These are phyloP conservation scores for Cutaneotrichosporon sp. DNA, from an alignment of 1,284 basidiomycete genomes.

Conservation along the genomic window DNA sequence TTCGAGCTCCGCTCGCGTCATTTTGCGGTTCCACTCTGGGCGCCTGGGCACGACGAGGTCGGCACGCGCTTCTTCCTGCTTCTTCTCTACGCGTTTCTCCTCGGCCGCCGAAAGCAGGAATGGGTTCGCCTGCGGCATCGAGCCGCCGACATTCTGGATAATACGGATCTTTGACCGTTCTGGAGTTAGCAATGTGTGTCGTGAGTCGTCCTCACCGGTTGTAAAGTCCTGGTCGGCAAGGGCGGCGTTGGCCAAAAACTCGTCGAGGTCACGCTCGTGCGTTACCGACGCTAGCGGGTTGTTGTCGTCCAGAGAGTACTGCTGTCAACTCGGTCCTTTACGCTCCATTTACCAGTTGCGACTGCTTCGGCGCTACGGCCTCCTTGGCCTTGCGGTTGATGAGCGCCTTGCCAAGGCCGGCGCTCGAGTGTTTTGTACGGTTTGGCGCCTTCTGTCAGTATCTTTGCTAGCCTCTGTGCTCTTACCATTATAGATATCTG, in stretches of 20 bases:
- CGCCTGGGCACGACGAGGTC: slow-evolving; percentile 69
- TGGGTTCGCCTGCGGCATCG: slow-evolving; percentile 62
- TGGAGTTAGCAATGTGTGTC: slow-evolving; percentile 34
- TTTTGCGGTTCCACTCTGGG: slow-evolving; percentile 76
- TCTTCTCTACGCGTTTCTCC: slow-evolving; percentile 66
- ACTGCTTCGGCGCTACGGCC: slow-evolving; percentile 64
- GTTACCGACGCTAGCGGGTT: slow-evolving; percentile 84
- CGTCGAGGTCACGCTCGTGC: slow-evolving; percentile 91
- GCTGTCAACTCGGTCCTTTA: slow-evolving; percentile 1
- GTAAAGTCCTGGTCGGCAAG: slow-evolving; percentile 94
- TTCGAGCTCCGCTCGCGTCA: slow-evolving; percentile 72
- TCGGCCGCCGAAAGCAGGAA: slow-evolving; percentile 80
- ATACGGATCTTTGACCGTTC: slow-evolving; percentile 91
- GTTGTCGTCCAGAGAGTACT: slow-evolving; percentile 76
- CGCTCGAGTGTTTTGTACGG: slow-evolving; percentile 40
- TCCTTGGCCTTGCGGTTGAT: slow-evolving; percentile 83
- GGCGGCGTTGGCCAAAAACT: slow-evolving; percentile 91
- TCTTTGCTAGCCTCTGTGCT: background rate
- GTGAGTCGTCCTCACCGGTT: slow-evolving; percentile 60
- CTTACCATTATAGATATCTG: slow-evolving; percentile 9
- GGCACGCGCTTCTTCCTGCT: slow-evolving; percentile 66
- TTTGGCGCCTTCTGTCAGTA: slow-evolving; percentile 24
- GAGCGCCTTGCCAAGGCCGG: slow-evolving; percentile 82
- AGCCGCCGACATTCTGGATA: slow-evolving; percentile 60
- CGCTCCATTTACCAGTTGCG: slow-evolving; percentile 60